These are phyloP conservation scores for Talaromyces pinophilus DNA, from an alignment of 2,329 filamentous ascomycete genomes.

Conservation along the genomic window DNA sequence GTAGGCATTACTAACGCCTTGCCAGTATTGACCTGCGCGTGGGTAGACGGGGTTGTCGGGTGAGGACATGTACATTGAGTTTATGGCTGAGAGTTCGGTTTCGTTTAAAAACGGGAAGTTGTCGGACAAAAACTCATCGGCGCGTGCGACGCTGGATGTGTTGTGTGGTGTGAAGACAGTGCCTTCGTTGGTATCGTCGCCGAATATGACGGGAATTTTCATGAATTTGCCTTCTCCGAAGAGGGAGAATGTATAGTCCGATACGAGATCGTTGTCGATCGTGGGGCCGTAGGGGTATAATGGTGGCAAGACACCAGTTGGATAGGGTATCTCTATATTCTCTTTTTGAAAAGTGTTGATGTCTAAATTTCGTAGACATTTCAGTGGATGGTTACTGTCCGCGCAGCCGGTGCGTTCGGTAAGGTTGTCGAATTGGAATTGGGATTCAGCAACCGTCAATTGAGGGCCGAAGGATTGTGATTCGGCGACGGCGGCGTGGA, in stretches of 20 bases:
- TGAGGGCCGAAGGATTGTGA: constrained; percentile 56
- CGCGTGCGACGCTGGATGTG: constrained; percentile 51
- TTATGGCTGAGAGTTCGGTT: constrained; percentile 54
- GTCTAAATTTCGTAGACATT: constrained; percentile 53
- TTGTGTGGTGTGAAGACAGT: constrained; percentile 59
- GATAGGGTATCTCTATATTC: constrained; percentile 51
- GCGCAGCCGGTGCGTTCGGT: constrained; percentile 53
- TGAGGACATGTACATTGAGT: constrained; percentile 58
- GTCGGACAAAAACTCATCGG: constrained; percentile 58
- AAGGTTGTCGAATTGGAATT: constrained; percentile 56
- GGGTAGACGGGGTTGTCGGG: constrained; percentile 49
- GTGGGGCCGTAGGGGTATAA: constrained; percentile 56
- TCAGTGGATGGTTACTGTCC: constrained; percentile 43
- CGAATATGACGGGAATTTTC: constrained; percentile 57
- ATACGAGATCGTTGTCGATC: constrained; percentile 55
- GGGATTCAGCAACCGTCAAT: constrained; percentile 50
- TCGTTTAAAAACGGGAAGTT: constrained; percentile 60
- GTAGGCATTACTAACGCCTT: constrained; percentile 59
- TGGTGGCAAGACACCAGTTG: constrained; percentile 46
- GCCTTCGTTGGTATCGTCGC: constrained; percentile 66
- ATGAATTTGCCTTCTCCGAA: constrained; percentile 54
- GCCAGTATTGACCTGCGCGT: constrained; percentile 58
- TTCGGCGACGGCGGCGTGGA: constrained; percentile 56
- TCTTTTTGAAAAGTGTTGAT: constrained; percentile 47
- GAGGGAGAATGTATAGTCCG: constrained; percentile 52